Base-by-base conservation (phyloP, 257 asterid genomes). In the Orobanche coerulescens region DNA sequence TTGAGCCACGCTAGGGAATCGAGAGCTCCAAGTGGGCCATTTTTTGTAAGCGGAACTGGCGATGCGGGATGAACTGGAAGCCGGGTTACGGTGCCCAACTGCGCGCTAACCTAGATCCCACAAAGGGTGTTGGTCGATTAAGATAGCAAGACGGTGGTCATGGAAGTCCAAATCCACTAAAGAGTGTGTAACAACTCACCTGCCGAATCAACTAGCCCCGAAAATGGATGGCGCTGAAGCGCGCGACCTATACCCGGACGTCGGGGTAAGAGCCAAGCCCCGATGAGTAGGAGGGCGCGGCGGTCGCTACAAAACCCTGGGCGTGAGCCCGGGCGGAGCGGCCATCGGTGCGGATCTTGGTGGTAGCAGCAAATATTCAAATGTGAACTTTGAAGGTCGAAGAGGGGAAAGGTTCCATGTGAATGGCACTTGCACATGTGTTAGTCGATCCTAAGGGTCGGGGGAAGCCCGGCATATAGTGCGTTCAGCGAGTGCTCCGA, bases 391-490 rank as follows among this genome's bases (percentile, higher is more conserved):
- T 37, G 44, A 37, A 37, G 44, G 44, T n/a, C 44, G 44, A 37
- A 37, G 44, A 37, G 44, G 44, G 44, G 44, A 37, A 37, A 37
- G 44, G 44, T 37, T 37, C 44, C 44, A 37, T 37, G 44, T 37
- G 44, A 37, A 37, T n/a, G 44, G 44, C 44, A 37, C 44, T 37
- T 37, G 44, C 44, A 37, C 44, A 37, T 37, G 44, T 13, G 44
- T 37, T 37, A 37, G 44, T 37, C 44, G 44, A 37, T 37, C 44
- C 44, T 37, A 37, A 37, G 44, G 44, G 44, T 37, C 44, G 44
- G 74, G 44, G 44, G 44, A 37, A 37, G 44, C 44, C 44, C 44
- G 44, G 11, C 44, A 37, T 13, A 37, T n/a, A 37, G 44, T n/a
- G 44, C 13, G 44, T 37, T 37, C 44, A 1, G 44, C 44, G 44